These are phyloP conservation scores for Cryphonectria naterciae DNA, from an alignment of 2,329 filamentous ascomycete species.

Conservation along the genomic window DNA sequence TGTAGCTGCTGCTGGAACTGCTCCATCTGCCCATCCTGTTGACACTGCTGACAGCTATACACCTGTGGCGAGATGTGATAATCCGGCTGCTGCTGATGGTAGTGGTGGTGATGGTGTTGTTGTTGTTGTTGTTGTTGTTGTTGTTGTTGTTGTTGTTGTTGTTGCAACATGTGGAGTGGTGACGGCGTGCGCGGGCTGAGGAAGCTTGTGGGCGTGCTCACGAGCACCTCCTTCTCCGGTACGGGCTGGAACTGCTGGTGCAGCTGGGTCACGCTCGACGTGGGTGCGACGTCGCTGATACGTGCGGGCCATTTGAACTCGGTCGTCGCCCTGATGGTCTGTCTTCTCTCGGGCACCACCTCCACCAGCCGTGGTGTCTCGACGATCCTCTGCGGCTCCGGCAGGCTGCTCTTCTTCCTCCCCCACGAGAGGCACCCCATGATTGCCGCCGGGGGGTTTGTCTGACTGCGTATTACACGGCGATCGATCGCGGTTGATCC, in stretches of 20 bases:
- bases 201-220: conserved; percentile 20
- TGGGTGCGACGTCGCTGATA: conserved; percentile 9
- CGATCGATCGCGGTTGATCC: neutral
- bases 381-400: conserved; percentile 1
- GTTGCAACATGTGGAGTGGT: conserved; percentile 4
- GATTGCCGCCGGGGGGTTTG: neutral
- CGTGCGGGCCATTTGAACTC: conserved; percentile 25
- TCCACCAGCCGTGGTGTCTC: conserved; percentile 17
- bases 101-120: neutral
- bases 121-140: neutral
- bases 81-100: neutral
- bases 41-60: conserved; percentile 10
- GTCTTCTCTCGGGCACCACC: conserved; percentile 13
- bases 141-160: neutral
- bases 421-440: conserved; percentile 19
- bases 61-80: conserved; percentile 17
- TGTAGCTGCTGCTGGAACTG: conserved; percentile 7
- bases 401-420: conserved; percentile 10
- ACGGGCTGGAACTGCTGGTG: conserved; percentile 11
- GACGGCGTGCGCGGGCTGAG: conserved; percentile 14
- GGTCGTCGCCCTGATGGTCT: conserved; percentile 14
- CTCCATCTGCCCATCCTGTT: conserved; percentile 1
- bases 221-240: conserved; percentile 14
- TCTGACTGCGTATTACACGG: neutral
- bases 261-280: conserved; percentile 18